These are phyloP conservation scores for Sphagnum contortum DNA, from an alignment of 225 moss, liverwort and hornwort species.

Conservation along the genomic window DNA sequence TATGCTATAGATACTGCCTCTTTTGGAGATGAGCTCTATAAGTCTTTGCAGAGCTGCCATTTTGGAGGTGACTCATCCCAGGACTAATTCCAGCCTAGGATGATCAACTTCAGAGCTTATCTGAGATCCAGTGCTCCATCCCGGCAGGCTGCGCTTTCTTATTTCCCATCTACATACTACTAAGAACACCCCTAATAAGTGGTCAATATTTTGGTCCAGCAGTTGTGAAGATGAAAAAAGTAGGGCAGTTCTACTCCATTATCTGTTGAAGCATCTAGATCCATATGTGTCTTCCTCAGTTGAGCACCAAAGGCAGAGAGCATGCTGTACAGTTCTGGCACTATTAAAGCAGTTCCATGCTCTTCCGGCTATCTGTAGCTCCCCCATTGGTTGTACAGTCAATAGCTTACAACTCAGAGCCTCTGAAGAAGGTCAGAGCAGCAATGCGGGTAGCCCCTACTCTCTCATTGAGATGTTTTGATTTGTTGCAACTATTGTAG, in stretches of 20 bases:
- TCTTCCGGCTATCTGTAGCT: conserved; percentile 70
- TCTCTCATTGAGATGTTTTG: too few species aligned
- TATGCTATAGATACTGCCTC: too few species aligned
- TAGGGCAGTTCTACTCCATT: conserved; percentile 97
- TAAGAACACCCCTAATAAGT: too few species aligned
- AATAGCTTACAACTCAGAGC: conserved; percentile 92
- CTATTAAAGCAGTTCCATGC: conserved; percentile 86
- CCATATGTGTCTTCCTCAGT: conserved; percentile 71
- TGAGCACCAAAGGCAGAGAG: conserved; percentile 71
- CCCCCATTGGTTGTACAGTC: conserved; percentile 75
- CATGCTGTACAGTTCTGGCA: conserved; percentile 63
- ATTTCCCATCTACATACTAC: too few species aligned
- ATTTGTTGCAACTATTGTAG: too few species aligned
- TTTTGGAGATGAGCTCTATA: too few species aligned
- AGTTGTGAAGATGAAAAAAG: conserved; percentile 99
- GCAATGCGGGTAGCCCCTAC: conserved; percentile 49
- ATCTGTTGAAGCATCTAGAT: conserved; percentile 90
- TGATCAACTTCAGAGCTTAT: neutral
- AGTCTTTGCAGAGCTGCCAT: too few species aligned
- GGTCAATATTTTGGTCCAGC: neutral
- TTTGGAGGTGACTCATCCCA: too few species aligned
- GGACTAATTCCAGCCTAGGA: conserved; percentile 2
- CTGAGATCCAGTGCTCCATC: too few species aligned
- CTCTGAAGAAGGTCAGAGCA: conserved; percentile 74
- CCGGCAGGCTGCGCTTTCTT: too few species aligned